Conservation (phyloP, 208 protist genomes). For the Acanthamoeba culbertsoni region DNA sequence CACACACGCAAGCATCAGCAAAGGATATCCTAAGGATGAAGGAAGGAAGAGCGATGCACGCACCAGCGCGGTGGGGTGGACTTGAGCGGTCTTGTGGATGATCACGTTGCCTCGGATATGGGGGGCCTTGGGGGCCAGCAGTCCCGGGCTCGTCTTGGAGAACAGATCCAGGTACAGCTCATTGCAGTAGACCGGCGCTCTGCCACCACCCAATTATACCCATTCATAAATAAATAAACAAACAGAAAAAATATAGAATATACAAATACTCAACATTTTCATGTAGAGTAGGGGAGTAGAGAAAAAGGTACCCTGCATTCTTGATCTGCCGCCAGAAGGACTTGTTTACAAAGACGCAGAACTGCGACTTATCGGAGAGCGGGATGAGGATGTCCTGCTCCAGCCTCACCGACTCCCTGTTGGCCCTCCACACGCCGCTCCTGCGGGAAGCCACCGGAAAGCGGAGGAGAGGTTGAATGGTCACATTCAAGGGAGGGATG, state of each 20-base stretch:
- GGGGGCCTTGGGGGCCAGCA: constrained; percentile 58
- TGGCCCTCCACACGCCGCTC: constrained; percentile 10
- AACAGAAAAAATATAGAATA: no score
- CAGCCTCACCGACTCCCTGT: constrained; percentile 50
- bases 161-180: constrained; percentile 71
- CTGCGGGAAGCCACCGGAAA: background rate
- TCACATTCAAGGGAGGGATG: background rate
- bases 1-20: no score
- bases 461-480: background rate
- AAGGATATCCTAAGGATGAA: background rate
- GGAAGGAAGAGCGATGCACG: background rate
- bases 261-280: background rate
- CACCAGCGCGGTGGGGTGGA: constrained; percentile 72
- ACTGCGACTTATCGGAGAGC: constrained; percentile 58
- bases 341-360: constrained; percentile 48
- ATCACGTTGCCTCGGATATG: constrained; percentile 76
- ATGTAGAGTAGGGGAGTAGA: background rate
- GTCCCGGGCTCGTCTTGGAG: constrained; percentile 60
- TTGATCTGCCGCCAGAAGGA: constrained; percentile 77
- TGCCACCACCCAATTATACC: background rate
- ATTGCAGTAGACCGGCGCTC: constrained; percentile 65
- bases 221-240: background rate
- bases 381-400: constrained; percentile 65
- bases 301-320: constrained; percentile 60
- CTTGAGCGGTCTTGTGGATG: constrained; percentile 65